Evolutionary conservation across 495 filamentous ascomycete species (phyloP).

Genomic region (Glarea lozoyensis): DNA sequence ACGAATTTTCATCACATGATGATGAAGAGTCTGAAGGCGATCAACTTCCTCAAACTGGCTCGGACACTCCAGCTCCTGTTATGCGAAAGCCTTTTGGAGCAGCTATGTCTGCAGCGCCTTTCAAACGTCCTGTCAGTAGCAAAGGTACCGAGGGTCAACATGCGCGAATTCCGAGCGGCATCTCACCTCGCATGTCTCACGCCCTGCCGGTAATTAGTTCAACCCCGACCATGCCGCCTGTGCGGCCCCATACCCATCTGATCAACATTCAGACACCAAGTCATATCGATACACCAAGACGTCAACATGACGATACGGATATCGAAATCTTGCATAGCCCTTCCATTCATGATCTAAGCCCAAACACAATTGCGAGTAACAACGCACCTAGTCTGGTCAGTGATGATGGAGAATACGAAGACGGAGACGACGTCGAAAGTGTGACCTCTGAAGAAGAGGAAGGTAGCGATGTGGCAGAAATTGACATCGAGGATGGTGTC

Average conservation of each 20-base stretch:
- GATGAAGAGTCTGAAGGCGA: constrained; percentile 40
- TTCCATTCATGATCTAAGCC: constrained; percentile 55
- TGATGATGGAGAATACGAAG: constrained; percentile 73
- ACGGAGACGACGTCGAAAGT: constrained; percentile 43
- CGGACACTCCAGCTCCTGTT: constrained; percentile 24
- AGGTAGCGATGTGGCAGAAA: constrained; percentile 35
- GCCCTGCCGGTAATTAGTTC: constrained; percentile 26
- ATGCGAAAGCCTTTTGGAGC: constrained; percentile 51
- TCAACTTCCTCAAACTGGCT: constrained; percentile 22
- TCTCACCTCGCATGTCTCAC: constrained; percentile 27
- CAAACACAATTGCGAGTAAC: constrained; percentile 71
- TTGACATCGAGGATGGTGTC: constrained; percentile 39
- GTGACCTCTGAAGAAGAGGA: constrained; percentile 38
- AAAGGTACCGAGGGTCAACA: constrained; percentile 36
- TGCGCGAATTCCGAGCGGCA: constrained; percentile 23
- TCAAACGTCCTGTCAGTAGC: constrained; percentile 43
- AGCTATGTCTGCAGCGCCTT: constrained; percentile 42
- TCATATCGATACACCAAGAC: constrained; percentile 34
- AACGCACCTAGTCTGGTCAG: constrained; percentile 77
- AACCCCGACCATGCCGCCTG: constrained; percentile 14
- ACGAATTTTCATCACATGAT: constrained; percentile 36
- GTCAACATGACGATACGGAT: constrained; percentile 16
- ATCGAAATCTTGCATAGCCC: constrained; percentile 20
- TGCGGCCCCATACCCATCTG: constrained; percentile 26
- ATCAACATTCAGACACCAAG: constrained; percentile 32